These are phyloP conservation scores for Draba incana DNA, from an alignment of 345 rosid species.

Conservation along the genomic window DNA sequence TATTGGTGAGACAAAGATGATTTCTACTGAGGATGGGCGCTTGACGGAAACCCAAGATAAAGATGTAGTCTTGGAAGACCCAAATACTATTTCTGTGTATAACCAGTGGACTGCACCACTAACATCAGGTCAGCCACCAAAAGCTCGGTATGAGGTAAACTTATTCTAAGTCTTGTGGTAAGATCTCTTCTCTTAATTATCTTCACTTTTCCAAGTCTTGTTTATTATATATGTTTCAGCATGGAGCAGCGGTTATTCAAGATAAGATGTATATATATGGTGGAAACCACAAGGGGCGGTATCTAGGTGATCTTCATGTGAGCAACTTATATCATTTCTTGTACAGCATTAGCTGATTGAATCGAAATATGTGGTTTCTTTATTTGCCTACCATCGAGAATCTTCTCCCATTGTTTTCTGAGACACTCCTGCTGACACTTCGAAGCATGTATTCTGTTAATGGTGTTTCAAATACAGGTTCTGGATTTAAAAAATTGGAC, in stretches of 20 bases:
- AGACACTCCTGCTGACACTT: constrained; percentile 7
- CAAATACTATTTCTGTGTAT: constrained; percentile 64
- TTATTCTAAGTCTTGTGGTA: constrained; percentile 7
- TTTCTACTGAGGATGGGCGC: constrained; percentile 58
- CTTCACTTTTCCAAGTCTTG: constrained; percentile 26
- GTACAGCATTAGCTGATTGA: not conserved
- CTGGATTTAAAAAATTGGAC: constrained; percentile 89
- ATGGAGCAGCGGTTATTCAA: constrained; percentile 82
- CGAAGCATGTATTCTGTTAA: constrained; percentile 29
- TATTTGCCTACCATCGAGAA: not conserved
- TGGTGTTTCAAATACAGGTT: constrained; percentile 57
- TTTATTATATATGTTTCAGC: constrained; percentile 52
- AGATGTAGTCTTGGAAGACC: constrained; percentile 83
- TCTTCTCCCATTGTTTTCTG: constrained; percentile 7
- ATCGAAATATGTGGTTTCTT: constrained; percentile 1
- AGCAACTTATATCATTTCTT: constrained; percentile 40
- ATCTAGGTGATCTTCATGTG: constrained; percentile 90
- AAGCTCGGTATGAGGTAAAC: constrained; percentile 84
- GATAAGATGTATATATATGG: constrained; percentile 90
- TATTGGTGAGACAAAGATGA: constrained; percentile 56
- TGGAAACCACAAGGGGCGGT: constrained; percentile 96
- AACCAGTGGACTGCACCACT: constrained; percentile 83
- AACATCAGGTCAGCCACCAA: constrained; percentile 72
- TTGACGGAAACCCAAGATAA: constrained; percentile 73
- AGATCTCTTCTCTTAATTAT: constrained; percentile 6